Conservation (phyloP, 2,329 filamentous ascomycete genomes). For the Aspergillus sp. region DNA sequence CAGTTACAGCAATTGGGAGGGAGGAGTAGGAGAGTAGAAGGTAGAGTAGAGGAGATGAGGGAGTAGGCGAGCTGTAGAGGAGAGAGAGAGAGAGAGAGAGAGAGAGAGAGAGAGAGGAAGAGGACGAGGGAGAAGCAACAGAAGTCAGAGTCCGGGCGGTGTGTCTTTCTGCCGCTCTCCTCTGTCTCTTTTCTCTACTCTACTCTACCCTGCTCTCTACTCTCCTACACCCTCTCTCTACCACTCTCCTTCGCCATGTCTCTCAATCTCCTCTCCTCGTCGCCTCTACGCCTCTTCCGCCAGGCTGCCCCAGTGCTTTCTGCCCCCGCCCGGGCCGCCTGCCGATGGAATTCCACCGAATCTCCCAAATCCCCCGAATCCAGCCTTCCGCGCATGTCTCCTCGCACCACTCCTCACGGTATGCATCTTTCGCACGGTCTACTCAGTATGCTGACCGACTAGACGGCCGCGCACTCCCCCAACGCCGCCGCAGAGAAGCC, state of each 20-base stretch:
- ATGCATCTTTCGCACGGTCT: conserved; percentile 1
- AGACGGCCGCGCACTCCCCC: conserved; percentile 17
- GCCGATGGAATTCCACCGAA: conserved; percentile 29
- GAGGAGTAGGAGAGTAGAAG: background rate
- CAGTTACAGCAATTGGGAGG: background rate
- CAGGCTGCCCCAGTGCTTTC: too few relatives aligned
- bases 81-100: background rate
- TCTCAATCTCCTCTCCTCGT: conserved; percentile 18
- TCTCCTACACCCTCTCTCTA: too few relatives aligned
- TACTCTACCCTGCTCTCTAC: too few relatives aligned
- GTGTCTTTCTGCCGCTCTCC: too few relatives aligned
- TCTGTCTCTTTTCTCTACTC: too few relatives aligned
- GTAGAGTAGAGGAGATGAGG: conserved; percentile 1
- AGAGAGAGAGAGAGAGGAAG: conserved; percentile 3
- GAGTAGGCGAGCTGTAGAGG: conserved; percentile 2
- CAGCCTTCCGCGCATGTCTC: background rate
- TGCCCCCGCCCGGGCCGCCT: too few relatives aligned
- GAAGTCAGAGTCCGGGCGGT: too few relatives aligned
- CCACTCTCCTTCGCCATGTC: conserved; percentile 16
- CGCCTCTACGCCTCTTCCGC: conserved; percentile 19
- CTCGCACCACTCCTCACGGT: too few relatives aligned
- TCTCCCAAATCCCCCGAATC: too few relatives aligned
- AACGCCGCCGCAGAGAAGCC: too few relatives aligned
- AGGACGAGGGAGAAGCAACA: background rate
- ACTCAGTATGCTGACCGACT: conserved; percentile 11